These are phyloP conservation scores for Rubia balearica DNA, from an alignment of 305 asterid species.

Conservation along the genomic window DNA sequence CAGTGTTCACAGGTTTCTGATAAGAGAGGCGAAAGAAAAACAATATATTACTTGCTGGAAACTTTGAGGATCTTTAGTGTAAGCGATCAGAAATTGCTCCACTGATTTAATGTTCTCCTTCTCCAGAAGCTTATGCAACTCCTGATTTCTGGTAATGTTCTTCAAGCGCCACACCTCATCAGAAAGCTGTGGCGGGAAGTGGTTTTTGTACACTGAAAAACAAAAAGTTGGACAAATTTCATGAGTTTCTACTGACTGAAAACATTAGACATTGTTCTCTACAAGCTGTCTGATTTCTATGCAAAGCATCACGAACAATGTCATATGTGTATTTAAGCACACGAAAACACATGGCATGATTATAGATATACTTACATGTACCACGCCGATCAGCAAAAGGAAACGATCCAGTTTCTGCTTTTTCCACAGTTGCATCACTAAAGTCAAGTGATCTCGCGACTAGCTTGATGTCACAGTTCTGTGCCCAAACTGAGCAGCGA, in stretches of 20 bases:
- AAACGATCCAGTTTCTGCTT: constrained; percentile 25
- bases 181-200: constrained; percentile 4
- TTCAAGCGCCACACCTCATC: constrained; percentile 15
- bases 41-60: constrained; percentile 11
- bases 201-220: constrained; percentile 17
- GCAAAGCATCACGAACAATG: neutral
- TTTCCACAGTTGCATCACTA: neutral
- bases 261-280: neutral
- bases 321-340: neutral
- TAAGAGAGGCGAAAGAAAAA: neutral
- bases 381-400: constrained; percentile 20
- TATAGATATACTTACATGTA: constrained; percentile 11
- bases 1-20: neutral
- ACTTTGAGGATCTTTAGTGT: constrained; percentile 3
- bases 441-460: constrained; percentile 10
- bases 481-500: neutral
- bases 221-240: neutral
- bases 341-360: neutral
- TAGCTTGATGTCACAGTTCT: constrained; percentile 8
- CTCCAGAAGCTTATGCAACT: constrained; percentile 5
- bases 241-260: neutral
- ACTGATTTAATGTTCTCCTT: constrained; percentile 13
- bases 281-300: neutral
- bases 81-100: constrained; percentile 10
- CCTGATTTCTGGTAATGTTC: neutral